A percentile compares a stretch with the other conserved stretches of the same genome.
phyloP scores from a whole-genome alignment of 805 yeast genomes.

The Barnettozyma populi region DNA sequence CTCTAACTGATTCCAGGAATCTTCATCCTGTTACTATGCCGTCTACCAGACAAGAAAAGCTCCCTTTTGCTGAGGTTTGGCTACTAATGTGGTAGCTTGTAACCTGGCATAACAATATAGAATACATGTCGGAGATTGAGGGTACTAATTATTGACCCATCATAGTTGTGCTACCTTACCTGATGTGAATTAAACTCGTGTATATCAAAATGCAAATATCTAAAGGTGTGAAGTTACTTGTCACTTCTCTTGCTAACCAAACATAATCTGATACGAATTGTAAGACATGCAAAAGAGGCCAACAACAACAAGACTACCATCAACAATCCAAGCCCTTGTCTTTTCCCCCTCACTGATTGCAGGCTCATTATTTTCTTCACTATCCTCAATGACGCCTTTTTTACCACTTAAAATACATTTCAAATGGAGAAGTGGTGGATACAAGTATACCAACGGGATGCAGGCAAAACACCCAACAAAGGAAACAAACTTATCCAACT shows the following conservation, averaged over 20 bases:
- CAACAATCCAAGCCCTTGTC: slow-evolving; percentile 33
- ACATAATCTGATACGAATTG: slow-evolving; percentile 57
- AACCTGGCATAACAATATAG: too few species aligned
- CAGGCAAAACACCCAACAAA: slow-evolving; percentile 83
- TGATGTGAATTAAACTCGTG: too few species aligned
- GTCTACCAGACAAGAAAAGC: too few species aligned
- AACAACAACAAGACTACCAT: slow-evolving; percentile 43
- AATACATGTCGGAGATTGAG: too few species aligned
- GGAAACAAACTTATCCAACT: slow-evolving; percentile 69
- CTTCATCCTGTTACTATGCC: too few species aligned
- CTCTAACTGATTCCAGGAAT: too few species aligned
- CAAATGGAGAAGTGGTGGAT: slow-evolving; percentile 74
- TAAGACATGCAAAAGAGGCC: slow-evolving; percentile 62
- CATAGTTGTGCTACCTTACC: too few species aligned
- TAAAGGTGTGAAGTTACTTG: too few species aligned
- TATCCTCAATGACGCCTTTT: neutral
- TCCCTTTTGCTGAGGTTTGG: too few species aligned
- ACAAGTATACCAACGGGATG: slow-evolving; percentile 79
- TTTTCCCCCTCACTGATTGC: slow-evolving; percentile 25
- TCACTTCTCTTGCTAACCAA: slow-evolving; percentile 8
- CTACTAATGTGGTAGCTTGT: too few species aligned
- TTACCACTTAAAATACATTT: slow-evolving; percentile 28
- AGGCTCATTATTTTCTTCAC: neutral
- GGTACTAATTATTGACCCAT: too few species aligned
- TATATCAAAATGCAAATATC: neutral